Percentiles rank a stretch among this genome's conserved stretches.
phyloP scores from a whole-genome alignment of 345 rosid genomes.

The Iberis pinnata region DNA sequence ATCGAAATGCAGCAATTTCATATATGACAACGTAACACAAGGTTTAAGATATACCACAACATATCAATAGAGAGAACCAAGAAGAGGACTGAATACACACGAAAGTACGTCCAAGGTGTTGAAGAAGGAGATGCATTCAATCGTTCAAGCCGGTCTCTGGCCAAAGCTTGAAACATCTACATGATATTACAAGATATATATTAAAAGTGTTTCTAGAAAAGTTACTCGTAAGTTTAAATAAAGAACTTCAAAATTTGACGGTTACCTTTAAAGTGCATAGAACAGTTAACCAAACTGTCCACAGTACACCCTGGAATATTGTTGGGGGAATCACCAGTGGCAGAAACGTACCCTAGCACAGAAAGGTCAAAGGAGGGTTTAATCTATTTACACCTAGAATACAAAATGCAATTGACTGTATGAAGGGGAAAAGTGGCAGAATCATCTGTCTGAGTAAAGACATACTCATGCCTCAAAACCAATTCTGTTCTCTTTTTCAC shows the following conservation, averaged over 20 bases:
- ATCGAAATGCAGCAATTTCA: not conserved
- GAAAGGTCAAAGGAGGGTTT: not conserved
- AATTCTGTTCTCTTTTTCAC: too few relatives aligned
- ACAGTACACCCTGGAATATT: constrained; percentile 68
- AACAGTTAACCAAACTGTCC: constrained; percentile 83
- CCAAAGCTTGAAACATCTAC: constrained; percentile 99
- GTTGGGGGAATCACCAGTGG: constrained; percentile 87
- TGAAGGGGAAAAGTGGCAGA: too few relatives aligned
- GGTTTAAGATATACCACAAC: constrained; percentile 53
- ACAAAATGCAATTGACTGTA: too few relatives aligned
- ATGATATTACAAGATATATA: constrained; percentile 17
- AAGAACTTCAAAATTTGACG: constrained; percentile 16
- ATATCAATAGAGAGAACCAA: constrained; percentile 67
- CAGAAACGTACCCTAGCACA: constrained; percentile 73
- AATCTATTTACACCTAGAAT: constrained; percentile 1
- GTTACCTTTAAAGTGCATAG: constrained; percentile 91
- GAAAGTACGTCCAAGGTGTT: constrained; percentile 78
- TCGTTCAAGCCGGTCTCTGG: constrained; percentile 91
- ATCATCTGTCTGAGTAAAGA: constrained; percentile 14
- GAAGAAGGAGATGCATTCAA: constrained; percentile 96
- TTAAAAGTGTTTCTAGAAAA: not conserved
- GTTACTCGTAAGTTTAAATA: too few relatives aligned
- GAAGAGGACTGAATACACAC: constrained; percentile 72
- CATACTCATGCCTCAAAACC: too few relatives aligned
- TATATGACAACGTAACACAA: constrained; percentile 6